These are phyloP conservation scores for Salvia rosmarinus DNA, from an alignment of 257 asterid genomes.

Conservation along the genomic window DNA sequence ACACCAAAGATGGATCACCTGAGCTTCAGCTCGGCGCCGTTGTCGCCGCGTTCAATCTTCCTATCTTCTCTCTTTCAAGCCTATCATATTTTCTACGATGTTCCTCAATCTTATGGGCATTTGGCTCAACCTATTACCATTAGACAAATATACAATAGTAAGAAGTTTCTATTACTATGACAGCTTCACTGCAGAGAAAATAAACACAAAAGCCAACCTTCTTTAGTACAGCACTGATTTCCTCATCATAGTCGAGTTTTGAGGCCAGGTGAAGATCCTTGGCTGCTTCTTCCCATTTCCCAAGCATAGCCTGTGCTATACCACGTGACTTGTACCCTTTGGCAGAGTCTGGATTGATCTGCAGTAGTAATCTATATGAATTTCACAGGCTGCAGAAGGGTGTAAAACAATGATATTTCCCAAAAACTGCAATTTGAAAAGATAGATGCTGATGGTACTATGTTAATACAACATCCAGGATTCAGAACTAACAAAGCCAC, in stretches of 20 bases:
- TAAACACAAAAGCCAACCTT: conserved; percentile 53
- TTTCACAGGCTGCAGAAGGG: conserved; percentile 3
- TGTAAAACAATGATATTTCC: neutral
- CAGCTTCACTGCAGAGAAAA: neutral
- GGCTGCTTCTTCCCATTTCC: conserved; percentile 92
- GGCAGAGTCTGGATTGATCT: conserved; percentile 99
- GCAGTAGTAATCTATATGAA: conserved; percentile 29
- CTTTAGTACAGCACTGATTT: conserved; percentile 81
- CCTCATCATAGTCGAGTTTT: conserved; percentile 91
- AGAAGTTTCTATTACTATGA: neutral
- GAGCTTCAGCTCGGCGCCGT: conserved; percentile 89
- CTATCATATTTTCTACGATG: conserved; percentile 88
- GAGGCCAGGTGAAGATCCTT: conserved; percentile 96
- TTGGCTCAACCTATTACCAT: conserved; percentile 81
- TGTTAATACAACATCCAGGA: neutral
- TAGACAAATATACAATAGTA: neutral
- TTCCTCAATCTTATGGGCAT: conserved; percentile 89
- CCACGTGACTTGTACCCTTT: conserved; percentile 98
- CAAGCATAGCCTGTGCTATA: conserved; percentile 88
- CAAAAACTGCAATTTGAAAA: neutral
- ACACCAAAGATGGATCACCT: conserved; percentile 46
- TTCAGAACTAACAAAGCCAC: neutral
- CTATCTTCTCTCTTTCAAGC: conserved; percentile 79
- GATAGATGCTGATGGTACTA: neutral
- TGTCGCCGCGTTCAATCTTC: conserved; percentile 69